Evolutionary conservation across 352 stramenopile genomes (phyloP).

Genomic region (Globisporangium spiculum): DNA sequence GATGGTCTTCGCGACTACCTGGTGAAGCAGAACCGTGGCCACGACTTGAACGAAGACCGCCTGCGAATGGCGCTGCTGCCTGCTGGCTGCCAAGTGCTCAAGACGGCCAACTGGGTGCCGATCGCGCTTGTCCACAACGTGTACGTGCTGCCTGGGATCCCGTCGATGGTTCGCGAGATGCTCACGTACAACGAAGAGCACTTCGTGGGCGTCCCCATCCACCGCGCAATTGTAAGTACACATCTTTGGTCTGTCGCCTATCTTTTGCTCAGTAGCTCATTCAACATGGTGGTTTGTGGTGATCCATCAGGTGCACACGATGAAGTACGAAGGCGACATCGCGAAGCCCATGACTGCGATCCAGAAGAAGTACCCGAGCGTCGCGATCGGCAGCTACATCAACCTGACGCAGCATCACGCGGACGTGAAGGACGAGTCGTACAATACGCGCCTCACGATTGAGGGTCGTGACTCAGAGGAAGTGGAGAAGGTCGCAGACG

Average conservation of each 20-base stretch:
- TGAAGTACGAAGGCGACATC: constrained; percentile 67
- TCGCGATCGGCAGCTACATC: constrained; percentile 83
- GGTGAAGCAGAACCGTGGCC: constrained; percentile 27
- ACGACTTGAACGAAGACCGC: constrained; percentile 62
- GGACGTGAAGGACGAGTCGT: constrained; percentile 47
- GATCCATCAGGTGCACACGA: constrained; percentile 52
- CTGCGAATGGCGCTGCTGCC: constrained; percentile 77
- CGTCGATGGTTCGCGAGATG: constrained; percentile 80
- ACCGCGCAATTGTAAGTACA: constrained; percentile 62
- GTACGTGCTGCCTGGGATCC: constrained; percentile 82
- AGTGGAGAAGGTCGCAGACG: constrained; percentile 49
- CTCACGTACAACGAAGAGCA: constrained; percentile 75
- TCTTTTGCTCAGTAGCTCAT: not conserved
- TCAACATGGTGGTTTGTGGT: too few relatives aligned
- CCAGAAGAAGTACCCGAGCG: constrained; percentile 60
- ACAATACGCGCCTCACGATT: constrained; percentile 69
- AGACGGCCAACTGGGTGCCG: constrained; percentile 64
- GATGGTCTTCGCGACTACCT: constrained; percentile 49
- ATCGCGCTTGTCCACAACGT: constrained; percentile 80
- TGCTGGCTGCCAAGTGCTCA: constrained; percentile 47
- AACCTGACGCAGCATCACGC: constrained; percentile 71
- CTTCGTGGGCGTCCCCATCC: constrained; percentile 75
- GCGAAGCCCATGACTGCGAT: constrained; percentile 57
- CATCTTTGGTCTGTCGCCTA: constrained; percentile 1
- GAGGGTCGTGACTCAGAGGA: constrained; percentile 51